Base-by-base conservation (phyloP, 495 filamentous ascomycete genomes). In the Bombardia bombarda region DNA sequence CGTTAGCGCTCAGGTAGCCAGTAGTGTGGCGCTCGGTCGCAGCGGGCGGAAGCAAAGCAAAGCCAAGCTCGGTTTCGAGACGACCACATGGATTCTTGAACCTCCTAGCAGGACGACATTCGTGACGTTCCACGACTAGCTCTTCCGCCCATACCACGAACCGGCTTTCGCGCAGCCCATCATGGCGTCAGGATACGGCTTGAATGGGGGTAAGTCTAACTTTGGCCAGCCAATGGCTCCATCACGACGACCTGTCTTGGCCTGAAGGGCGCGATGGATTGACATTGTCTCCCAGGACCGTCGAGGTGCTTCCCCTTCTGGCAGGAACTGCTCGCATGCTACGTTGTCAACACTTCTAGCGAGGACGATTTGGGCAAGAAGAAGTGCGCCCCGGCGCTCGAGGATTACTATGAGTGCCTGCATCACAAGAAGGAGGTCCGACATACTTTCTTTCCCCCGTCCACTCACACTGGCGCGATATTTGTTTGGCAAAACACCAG, bases 331-430 rank as follows among this genome's bases (percentile, higher is more conserved):
- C 80, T 93, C 49, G 83, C 83, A 53, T 93, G 87, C 76, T 93
- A 93, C 60, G 85, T 90, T 36, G 77, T 89, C 58, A 90, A 90
- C 65, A 80, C 83, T 37, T 74, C 70, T 40, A 69, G 79, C 33
- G 81, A 86, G 18, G 82, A 90, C 55, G 74, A 78, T 42, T 73
- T 78, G 8, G 89, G 89, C 34, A 90, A 86, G 69, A 84, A 80
- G 71, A 95, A 94, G 72, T 99, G 92, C 63, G 59, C 74, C 31
- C 86, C 86, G n/a, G 81, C 80, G 24, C 69, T 95, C 50, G 92
- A 97, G 59, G 92, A 99, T 58, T 97, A 97, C 74, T 86, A 94
- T 67, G 92, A 98, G 72, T 98, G 93, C 70, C 73, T 98, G 58
- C 90, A 98, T 62, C 92, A 98, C 74, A 84, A 77, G 68, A 96